Conservation (phyloP, 1,284 basidiomycete species). For the Rugiboletus extremiorientalis region DNA sequence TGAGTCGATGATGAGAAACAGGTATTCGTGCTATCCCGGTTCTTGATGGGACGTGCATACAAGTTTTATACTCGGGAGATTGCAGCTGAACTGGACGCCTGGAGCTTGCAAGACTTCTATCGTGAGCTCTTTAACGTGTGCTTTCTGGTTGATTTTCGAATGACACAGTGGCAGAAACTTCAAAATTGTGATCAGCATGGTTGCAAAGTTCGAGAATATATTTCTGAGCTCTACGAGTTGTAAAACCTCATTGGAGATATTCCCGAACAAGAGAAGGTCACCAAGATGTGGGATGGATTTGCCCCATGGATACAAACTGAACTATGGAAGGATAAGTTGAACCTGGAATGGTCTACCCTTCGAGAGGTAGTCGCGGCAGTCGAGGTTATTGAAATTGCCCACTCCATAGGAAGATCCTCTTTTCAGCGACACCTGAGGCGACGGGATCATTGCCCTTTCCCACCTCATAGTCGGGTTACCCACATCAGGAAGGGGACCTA, state of each 20-base stretch:
- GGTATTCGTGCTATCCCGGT: conserved; percentile 22
- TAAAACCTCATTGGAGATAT: conserved; percentile 29
- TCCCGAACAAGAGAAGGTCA: conserved; percentile 26
- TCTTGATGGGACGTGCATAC: conserved; percentile 38
- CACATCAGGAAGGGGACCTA: no score
- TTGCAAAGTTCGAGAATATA: conserved; percentile 22
- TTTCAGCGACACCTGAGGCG: no score
- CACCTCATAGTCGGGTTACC: no score
- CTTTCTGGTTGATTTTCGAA: conserved; percentile 27
- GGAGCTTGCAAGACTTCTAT: conserved; percentile 27
- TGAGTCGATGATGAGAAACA: no score
- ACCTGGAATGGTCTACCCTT: no score
- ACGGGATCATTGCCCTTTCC: no score
- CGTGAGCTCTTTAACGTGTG: conserved; percentile 31
- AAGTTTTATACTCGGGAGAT: conserved; percentile 41
- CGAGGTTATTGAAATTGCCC: no score
- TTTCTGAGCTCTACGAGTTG: conserved; percentile 23
- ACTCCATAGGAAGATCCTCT: no score
- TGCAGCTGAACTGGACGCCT: conserved; percentile 18
- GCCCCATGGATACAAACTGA: conserved; percentile 26
- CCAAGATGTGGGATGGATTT: conserved; percentile 38
- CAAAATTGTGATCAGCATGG: conserved; percentile 23
- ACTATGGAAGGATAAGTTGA: conserved; percentile 22
- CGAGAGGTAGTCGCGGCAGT: no score
- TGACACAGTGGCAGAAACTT: conserved; percentile 5